phyloP scores from a whole-genome alignment of 2,329 filamentous ascomycete genomes.

The Scopulariopsis brevicaulis region DNA sequence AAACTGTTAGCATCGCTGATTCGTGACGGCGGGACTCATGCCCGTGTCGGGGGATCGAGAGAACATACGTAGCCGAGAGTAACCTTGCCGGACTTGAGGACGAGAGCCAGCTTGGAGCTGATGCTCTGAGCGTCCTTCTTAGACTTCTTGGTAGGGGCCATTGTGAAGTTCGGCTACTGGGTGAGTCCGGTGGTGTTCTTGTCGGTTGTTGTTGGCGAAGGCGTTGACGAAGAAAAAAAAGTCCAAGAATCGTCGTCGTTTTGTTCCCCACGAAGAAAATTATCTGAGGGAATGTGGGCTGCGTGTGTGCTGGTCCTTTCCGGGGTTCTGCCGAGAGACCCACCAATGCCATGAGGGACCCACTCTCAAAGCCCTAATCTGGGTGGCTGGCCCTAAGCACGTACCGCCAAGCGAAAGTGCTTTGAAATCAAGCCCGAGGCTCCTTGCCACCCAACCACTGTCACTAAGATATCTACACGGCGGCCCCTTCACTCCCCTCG shows the following conservation, averaged over 20 bases:
- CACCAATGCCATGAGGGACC: neutral
- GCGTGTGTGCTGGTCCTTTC: neutral
- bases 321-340: neutral
- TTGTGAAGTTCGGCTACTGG: conserved; percentile 35
- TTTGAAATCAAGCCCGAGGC: conserved; percentile 41
- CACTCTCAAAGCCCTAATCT: conserved; percentile 2
- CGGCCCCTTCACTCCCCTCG: neutral
- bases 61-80: conserved; percentile 53
- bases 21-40: neutral
- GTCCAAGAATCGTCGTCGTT: conserved; percentile 10
- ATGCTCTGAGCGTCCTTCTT: conserved; percentile 77
- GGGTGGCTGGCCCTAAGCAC: neutral
- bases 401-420: conserved; percentile 19
- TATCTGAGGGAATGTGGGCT: conserved; percentile 3
- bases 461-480: neutral
- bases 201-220: conserved; percentile 16
- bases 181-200: conserved; percentile 6
- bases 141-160: conserved; percentile 62
- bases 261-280: conserved; percentile 5
- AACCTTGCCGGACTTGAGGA: conserved; percentile 64
- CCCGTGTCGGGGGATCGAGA: neutral
- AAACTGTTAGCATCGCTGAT: conserved; percentile 1
- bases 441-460: conserved; percentile 11
- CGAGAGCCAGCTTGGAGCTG: conserved; percentile 49
- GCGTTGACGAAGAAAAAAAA: conserved; percentile 8